Evolutionary conservation across 106 monocot species (phyloP).

Genomic region (Xerophyta viscosa): DNA sequence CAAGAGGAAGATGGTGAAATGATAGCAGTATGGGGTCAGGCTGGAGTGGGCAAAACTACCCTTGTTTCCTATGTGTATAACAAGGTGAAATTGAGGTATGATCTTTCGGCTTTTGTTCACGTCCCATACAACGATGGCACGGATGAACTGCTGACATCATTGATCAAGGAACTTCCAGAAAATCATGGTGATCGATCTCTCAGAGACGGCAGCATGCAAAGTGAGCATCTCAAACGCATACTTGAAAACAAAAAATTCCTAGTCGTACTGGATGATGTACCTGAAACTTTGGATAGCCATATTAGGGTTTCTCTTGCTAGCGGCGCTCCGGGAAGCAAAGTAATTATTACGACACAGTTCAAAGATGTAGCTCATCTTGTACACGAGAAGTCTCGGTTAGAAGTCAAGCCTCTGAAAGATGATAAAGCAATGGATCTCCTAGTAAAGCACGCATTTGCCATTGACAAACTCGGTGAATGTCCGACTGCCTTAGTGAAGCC

Average conservation of each 20-base stretch:
- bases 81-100: slow-evolving; percentile 11
- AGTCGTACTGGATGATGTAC: slow-evolving; percentile 38
- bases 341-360: slow-evolving; percentile 17
- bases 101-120: slow-evolving; percentile 25
- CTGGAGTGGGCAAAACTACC: slow-evolving; percentile 42
- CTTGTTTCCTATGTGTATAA: slow-evolving; percentile 27
- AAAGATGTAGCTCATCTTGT: slow-evolving; percentile 8
- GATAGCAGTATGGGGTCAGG: slow-evolving; percentile 37
- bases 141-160: slow-evolving; percentile 5
- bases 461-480: too few relatives aligned
- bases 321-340: neutral
- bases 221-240: neutral
- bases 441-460: too few relatives aligned
- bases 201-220: slow-evolving; percentile 3
- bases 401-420: slow-evolving; percentile 4
- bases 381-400: neutral
- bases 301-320: slow-evolving; percentile 5
- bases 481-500: too few relatives aligned
- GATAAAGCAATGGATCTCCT: slow-evolving; percentile 7
- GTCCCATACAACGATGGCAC: slow-evolving; percentile 13
- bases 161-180: neutral
- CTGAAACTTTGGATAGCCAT: slow-evolving; percentile 5
- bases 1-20: neutral
- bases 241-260: slow-evolving; percentile 13
- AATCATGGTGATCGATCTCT: neutral